phyloP scores from a whole-genome alignment of 2,329 filamentous ascomycete species.

The Botrytis cinerea region DNA sequence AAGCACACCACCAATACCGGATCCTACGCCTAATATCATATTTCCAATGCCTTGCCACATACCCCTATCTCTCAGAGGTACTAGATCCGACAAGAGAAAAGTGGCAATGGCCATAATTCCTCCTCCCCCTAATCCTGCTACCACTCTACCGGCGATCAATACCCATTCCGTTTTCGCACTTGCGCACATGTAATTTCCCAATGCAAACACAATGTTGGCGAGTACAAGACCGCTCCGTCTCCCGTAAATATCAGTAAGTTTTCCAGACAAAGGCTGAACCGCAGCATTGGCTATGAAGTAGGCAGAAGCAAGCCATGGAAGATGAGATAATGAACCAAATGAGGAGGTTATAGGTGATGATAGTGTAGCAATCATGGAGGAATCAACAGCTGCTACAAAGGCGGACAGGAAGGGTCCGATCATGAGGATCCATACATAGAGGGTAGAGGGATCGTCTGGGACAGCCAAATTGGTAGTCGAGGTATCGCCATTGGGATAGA shows the following conservation, averaged over 20 bases:
- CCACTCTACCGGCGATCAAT: constrained; percentile 62
- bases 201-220: constrained; percentile 63
- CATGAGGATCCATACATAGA: constrained; percentile 8
- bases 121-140: constrained; percentile 62
- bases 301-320: constrained; percentile 57
- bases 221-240: constrained; percentile 66
- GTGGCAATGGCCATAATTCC: constrained; percentile 59
- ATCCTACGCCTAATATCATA: constrained; percentile 70
- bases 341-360: constrained; percentile 22
- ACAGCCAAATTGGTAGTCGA: neutral
- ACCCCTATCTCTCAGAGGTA: constrained; percentile 19
- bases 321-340: constrained; percentile 50
- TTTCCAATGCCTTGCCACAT: constrained; percentile 74
- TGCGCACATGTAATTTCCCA: constrained; percentile 65
- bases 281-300: constrained; percentile 75
- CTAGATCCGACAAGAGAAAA: constrained; percentile 20
- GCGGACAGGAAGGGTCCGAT: constrained; percentile 17
- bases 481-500: constrained; percentile 9
- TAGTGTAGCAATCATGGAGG: constrained; percentile 23
- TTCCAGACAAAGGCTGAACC: constrained; percentile 74
- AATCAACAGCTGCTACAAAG: constrained; percentile 20
- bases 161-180: constrained; percentile 63
- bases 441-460: neutral
- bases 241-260: constrained; percentile 70
- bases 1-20: constrained; percentile 67